Evolutionary conservation across 495 filamentous ascomycete genomes (phyloP), one percentile per base, ranked within the genome.

Genomic region (Penicillium pancosmium): DNA sequence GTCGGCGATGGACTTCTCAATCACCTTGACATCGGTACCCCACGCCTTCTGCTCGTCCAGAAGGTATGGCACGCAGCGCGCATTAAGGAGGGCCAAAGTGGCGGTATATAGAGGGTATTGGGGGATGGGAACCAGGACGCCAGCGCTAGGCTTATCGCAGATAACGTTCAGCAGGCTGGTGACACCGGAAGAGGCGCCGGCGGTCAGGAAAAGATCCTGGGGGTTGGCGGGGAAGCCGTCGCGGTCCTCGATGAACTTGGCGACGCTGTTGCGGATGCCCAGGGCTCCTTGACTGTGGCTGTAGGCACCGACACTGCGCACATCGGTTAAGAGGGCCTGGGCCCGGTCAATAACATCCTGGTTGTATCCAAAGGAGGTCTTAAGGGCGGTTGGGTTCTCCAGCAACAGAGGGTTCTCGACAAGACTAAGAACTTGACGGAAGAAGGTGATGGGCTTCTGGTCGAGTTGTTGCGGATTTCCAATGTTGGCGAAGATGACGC

Each of bases 31-130:
- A 70, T 96, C 86, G 6, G 94, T 98, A 54, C 89, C 88, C 94
- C 94, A 98, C 16, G 83, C 80, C 70, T 85, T 84, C 53, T 83
- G 72, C 75, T 98, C 94, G 57, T 98, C 89, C 48, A 98, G 84
- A 72, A 90, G 88, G 74, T 98, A 98, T 12, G 93, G 92, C 21
- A 98, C 94, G 65, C 89, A 91, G 41, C 82, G 82, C 15, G 95
- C 91, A 73, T 97, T 85, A 59, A 97, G 81, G 15, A 98, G 76
- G 21, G 92, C 75, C 54, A 98, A 84, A 2, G 93, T 96, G 40
- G 94, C 94, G 27, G 95, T 98, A 76, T 98, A 98, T 40, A 98
- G 86, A 11, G 94, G 94, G 71, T 98, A 98, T 75, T 98, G 94
- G 8, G 94, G 94, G 60, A 98, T 98, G 5, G 94, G 94, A 19